These are phyloP conservation scores for Lipomyces yamadae DNA, from an alignment of 805 yeast species.

Conservation along the genomic window DNA sequence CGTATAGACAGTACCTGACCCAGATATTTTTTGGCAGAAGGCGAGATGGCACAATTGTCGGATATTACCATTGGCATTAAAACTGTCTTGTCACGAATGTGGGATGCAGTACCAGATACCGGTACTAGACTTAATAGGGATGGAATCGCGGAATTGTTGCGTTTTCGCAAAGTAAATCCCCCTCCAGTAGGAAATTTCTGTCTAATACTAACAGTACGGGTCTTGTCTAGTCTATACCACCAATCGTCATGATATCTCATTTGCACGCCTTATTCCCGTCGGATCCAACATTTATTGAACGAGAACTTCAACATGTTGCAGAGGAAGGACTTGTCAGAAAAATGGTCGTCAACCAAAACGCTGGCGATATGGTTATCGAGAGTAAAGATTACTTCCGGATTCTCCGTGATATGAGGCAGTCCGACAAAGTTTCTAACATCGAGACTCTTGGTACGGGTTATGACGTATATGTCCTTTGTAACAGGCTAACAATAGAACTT, in stretches of 20 bases:
- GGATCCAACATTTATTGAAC: conserved; percentile 48
- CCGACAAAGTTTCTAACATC: not conserved
- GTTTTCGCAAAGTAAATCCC: conserved; percentile 38
- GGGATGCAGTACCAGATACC: conserved; percentile 45
- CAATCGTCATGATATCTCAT: conserved; percentile 44
- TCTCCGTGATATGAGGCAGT: not conserved
- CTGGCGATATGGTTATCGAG: conserved; percentile 45
- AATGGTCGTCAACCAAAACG: conserved; percentile 43
- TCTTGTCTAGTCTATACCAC: conserved; percentile 39
- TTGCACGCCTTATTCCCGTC: conserved; percentile 46
- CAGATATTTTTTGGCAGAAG: conserved; percentile 7
- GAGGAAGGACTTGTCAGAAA: conserved; percentile 41
- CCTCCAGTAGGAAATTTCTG: too few relatives aligned
- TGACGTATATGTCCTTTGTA: too few relatives aligned
- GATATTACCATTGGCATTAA: conserved; percentile 40
- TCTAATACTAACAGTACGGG: too few relatives aligned
- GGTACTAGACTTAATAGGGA: conserved; percentile 40
- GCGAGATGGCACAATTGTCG: conserved; percentile 29
- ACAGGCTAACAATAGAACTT: not conserved
- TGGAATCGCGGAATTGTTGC: conserved; percentile 39
- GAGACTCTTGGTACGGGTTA: conserved; percentile 7
- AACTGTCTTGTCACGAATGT: conserved; percentile 41
- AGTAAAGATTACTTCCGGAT: conserved; percentile 37
- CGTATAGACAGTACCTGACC: not conserved
- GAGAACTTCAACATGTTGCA: conserved; percentile 40